phyloP scores from a whole-genome alignment of 2,329 filamentous ascomycete species.

The Sporothrix curviconia region DNA sequence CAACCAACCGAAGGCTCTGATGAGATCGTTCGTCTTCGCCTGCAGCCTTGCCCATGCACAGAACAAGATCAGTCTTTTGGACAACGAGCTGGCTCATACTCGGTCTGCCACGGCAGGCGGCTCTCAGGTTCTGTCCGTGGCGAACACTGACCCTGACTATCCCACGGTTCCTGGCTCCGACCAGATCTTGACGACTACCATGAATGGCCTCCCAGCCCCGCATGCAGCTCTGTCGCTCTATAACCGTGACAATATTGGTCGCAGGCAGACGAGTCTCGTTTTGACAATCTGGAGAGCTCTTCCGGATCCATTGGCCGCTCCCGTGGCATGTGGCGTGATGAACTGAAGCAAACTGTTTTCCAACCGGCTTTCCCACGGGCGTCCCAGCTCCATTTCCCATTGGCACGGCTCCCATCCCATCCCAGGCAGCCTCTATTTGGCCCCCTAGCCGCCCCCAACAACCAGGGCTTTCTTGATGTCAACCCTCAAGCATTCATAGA shows the following conservation, averaged over 20 bases:
- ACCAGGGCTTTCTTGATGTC: constrained; percentile 36
- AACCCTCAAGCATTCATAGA: constrained; percentile 23
- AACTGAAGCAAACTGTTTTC: constrained; percentile 37
- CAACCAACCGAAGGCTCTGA: constrained; percentile 40
- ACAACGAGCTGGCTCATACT: constrained; percentile 60
- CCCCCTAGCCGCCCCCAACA: constrained; percentile 35
- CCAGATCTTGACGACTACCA: constrained; percentile 12
- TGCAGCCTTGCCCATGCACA: constrained; percentile 66
- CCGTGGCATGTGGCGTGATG: constrained; percentile 16
- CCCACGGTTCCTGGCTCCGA: constrained; percentile 12
- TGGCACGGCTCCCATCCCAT: constrained; percentile 24
- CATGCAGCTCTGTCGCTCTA: constrained; percentile 33
- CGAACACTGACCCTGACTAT: constrained; percentile 34
- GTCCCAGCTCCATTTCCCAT: constrained; percentile 25
- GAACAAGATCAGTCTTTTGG: constrained; percentile 62
- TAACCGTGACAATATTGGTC: constrained; percentile 45
- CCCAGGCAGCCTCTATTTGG: constrained; percentile 41
- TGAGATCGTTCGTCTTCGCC: constrained; percentile 61
- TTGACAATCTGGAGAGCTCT: constrained; percentile 50
- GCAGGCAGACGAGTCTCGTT: constrained; percentile 46
- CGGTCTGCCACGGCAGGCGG: constrained; percentile 54
- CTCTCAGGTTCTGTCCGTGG: constrained; percentile 44
- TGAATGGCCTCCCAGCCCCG: constrained; percentile 18
- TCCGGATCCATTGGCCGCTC: constrained; percentile 28
- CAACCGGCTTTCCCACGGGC: constrained; percentile 22